Base-by-base conservation (phyloP, 2,329 filamentous ascomycete species). In the Fusarium graminum region DNA sequence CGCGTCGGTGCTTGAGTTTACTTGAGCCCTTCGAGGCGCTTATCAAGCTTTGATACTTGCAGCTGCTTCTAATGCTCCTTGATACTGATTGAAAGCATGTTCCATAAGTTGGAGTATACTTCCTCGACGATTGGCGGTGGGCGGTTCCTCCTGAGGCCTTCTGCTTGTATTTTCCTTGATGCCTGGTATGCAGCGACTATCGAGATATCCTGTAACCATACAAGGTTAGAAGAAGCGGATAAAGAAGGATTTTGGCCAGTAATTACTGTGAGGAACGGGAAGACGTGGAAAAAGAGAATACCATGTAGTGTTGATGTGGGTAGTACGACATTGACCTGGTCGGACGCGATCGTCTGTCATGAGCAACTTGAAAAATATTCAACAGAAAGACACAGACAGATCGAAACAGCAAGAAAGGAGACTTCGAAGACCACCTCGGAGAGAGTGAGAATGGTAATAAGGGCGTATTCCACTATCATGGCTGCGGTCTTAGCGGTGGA, bases 311-410 rank as follows among this genome's bases (percentile, higher is more conserved):
- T 26, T 34, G 13, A 43, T 40, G 32, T 19, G 6, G n/a, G 34
- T n/a, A 36, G 30, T 45, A 34, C 25, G 46, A 40, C 50, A 26
- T 46, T 8, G 17, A 28, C n/a, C 17, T n/a, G 16, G 26, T 12
- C 28, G 22, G 40, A 9, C 13, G 25, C 22, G 22, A 22, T 25
- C 25, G 7, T 22, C 14, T 14, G 45, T n/a, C 28, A 25, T 6
- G 40, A 2, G 22, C n/a, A 40, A 55, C 54, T 58, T 41, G 40
- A 40, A 32, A 40, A 30, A 25, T 29, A n/a, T 29, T 40, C 14
- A 25, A n/a, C 22, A n/a, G 7, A 10, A 55, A 28, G 28, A 22
- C n/a, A 29, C 11, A 16, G 4, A 12, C 40, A 41, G 40, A 28
- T 9, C 13, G 16, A 11, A 22, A 46, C 6, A 22, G 13, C 17